Evolutionary conservation across 192 early-diverging fungal species (phyloP), one percentile per base, ranked within the genome.

Genomic region (Phycomyces nitens): DNA sequence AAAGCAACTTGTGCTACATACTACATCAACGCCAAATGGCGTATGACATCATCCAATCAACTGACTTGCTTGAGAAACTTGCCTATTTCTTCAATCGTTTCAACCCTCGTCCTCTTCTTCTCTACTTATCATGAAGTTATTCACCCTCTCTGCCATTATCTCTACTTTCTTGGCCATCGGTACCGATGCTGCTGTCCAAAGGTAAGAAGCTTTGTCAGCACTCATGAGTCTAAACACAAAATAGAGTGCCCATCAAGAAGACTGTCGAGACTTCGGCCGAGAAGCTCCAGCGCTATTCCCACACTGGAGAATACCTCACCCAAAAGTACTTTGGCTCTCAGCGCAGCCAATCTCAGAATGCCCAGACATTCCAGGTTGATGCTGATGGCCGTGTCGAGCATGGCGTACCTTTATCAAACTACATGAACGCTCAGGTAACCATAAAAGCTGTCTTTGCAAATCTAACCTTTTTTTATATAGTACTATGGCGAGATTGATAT

Each of bases 401-500:
- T 43, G 89, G 88, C 26, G 83, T 93, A 42, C 93, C 94, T 24
- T 80, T 94, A 20, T 88, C 91, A 40, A 91, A 96, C 82, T 95
- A 86, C 72, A 89, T 92, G 93, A 97, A 99, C 63, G 96, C 95
- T 3, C 90, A 92, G 74, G 83, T 83, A 69, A 71, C 18, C 2
- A 42, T 14, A 42, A 7, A 58, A 12, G 7, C 21, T 40, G 29
- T 44, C 29, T 50, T 29, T 26, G 11, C 29, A 24, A n/a, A 26
- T 39, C 23, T 26, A 7, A 6, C 0, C 27, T 34, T 43, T 57
- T 23, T 47, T 66, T 3, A 16, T n/a, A 60, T 86, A 95, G 83
- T 99, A 98, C 81, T 99, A 89, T 69, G 95, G 94, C 20, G 91
- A 95, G 47, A 89, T 96, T 69, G 77, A 77, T 26, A 60, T 95